A percentile compares a stretch with the other conserved stretches of the same genome.
Evolutionary conservation across 2,329 filamentous ascomycete species (phyloP).

Genomic region (Verticillium isaacii): DNA sequence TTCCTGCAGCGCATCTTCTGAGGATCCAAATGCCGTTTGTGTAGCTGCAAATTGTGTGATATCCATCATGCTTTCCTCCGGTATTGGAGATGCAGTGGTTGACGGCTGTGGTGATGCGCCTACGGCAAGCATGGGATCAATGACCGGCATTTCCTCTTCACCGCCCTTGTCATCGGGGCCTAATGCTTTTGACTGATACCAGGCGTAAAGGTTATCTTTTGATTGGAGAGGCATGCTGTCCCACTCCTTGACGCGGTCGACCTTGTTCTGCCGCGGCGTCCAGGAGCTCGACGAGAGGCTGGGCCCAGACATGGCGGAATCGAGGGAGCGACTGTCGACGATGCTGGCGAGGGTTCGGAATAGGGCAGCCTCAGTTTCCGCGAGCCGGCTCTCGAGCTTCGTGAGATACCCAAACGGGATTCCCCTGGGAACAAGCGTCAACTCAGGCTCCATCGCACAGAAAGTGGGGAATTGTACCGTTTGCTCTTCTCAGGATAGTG

Average conservation of each 20-base stretch:
- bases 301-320: neutral
- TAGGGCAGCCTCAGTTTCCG: constrained; percentile 23
- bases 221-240: constrained; percentile 17
- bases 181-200: constrained; percentile 10
- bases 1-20: neutral
- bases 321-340: neutral
- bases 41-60: neutral
- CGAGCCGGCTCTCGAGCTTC: constrained; percentile 29
- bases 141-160: constrained; percentile 2
- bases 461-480: constrained; percentile 14
- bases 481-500: constrained; percentile 29
- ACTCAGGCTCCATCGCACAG: neutral
- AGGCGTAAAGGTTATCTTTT: constrained; percentile 12
- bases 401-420: constrained; percentile 33
- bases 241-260: constrained; percentile 22
- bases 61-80: neutral
- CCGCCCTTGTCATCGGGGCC: neutral
- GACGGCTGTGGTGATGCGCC: neutral
- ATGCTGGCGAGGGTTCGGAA: constrained; percentile 14
- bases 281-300: constrained; percentile 1
- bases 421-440: constrained; percentile 15
- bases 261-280: constrained; percentile 17
- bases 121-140: neutral
- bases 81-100: neutral
- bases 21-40: neutral